Conservation (phyloP, 352 stramenopile genomes). For the Phytophthora sp. region DNA sequence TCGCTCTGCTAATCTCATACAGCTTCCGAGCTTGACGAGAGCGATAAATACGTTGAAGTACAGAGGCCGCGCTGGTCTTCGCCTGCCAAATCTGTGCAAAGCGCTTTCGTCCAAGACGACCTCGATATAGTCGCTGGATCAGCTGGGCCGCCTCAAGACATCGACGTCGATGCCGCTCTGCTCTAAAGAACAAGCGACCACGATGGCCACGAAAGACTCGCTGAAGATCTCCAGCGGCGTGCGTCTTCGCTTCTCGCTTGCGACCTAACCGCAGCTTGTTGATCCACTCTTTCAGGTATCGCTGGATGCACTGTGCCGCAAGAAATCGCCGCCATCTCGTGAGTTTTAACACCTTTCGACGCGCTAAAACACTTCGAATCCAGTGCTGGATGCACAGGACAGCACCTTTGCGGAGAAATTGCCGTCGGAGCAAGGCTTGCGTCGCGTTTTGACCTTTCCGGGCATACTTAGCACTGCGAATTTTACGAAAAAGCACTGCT, state of each 20-base stretch:
- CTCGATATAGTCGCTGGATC: constrained; percentile 48
- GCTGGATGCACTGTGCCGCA: constrained; percentile 54
- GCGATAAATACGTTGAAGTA: constrained; percentile 59
- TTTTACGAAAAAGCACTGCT: constrained; percentile 70
- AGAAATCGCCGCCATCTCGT: constrained; percentile 49
- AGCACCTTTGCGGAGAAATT: constrained; percentile 54
- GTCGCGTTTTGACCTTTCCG: constrained; percentile 60
- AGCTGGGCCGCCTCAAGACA: constrained; percentile 35
- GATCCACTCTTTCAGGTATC: constrained; percentile 62
- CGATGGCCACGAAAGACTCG: constrained; percentile 52
- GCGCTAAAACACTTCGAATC: constrained; percentile 45
- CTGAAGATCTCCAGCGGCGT: constrained; percentile 50
- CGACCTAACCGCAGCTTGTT: constrained; percentile 36
- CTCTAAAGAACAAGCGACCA: constrained; percentile 38
- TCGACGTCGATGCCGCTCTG: constrained; percentile 35
- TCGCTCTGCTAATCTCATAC: constrained; percentile 63
- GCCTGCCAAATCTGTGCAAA: constrained; percentile 36
- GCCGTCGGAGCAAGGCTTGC: constrained; percentile 53
- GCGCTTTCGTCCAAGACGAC: constrained; percentile 34
- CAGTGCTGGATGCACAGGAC: constrained; percentile 58
- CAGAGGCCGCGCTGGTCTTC: constrained; percentile 42
- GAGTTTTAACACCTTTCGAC: constrained; percentile 53
- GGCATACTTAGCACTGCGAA: constrained; percentile 55
- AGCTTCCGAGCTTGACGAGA: constrained; percentile 50
- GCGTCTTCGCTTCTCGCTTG: constrained; percentile 42